A percentile compares a stretch with the other conserved stretches of the same genome.
Conservation (phyloP, 139 green algal genomes). For the Pycnococcus provasolii region DNA sequence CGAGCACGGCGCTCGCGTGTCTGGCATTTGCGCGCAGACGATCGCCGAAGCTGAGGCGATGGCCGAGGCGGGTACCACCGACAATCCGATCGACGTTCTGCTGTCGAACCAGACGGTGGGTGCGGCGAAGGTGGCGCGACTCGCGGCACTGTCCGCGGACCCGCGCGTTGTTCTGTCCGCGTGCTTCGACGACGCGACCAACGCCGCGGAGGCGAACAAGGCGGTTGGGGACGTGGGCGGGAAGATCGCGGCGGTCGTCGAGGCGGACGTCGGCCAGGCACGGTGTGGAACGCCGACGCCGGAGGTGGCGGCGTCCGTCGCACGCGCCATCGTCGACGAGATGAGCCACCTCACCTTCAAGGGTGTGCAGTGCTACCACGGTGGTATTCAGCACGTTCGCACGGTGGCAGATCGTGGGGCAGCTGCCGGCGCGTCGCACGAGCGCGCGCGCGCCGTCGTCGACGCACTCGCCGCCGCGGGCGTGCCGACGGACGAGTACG, state of each 20-base stretch:
- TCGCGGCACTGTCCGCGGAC: neutral
- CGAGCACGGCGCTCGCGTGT: neutral
- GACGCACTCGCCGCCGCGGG: neutral
- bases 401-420: neutral
- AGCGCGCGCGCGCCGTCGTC: neutral
- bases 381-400: slow-evolving; percentile 6
- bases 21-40: slow-evolving; percentile 1
- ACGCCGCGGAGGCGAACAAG: neutral
- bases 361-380: slow-evolving; percentile 9
- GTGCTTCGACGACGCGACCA: neutral
- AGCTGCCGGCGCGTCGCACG: neutral
- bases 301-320: neutral
- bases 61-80: neutral
- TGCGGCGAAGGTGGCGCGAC: neutral
- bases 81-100: neutral
- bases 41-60: neutral
- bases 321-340: neutral
- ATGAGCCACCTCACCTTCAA: neutral
- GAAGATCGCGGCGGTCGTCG: neutral
- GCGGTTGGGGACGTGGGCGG: neutral
- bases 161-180: neutral
- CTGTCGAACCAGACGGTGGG: slow-evolving; percentile 9
- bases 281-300: neutral
- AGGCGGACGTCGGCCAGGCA: slow-evolving; percentile 4
- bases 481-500: neutral